A percentile compares a stretch with the other conserved stretches of the same genome.
Evolutionary conservation across 2,329 filamentous ascomycete genomes (phyloP).

Genomic region (Aspergillus alliaceus): DNA sequence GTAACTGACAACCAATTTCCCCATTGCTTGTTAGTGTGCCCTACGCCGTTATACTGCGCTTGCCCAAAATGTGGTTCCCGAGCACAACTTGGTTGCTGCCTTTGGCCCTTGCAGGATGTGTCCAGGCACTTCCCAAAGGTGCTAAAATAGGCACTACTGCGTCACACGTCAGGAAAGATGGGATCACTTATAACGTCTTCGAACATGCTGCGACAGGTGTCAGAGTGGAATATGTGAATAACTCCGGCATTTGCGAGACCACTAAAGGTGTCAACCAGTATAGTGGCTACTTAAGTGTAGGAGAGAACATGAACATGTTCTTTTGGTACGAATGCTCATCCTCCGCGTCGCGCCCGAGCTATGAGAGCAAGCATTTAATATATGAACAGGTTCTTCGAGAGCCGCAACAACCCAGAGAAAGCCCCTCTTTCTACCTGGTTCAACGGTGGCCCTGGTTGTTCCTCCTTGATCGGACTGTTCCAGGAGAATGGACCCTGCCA

Average conservation of each 20-base stretch:
- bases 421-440: conserved; percentile 49
- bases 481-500: conserved; percentile 48
- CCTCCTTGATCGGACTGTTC: conserved; percentile 42
- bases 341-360: not conserved
- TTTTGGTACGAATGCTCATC: conserved; percentile 35
- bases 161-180: conserved; percentile 34
- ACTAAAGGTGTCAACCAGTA: conserved; percentile 53
- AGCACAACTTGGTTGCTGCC: not conserved
- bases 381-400: conserved; percentile 46
- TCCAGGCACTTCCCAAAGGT: not conserved
- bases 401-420: conserved; percentile 44
- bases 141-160: conserved; percentile 1
- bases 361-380: not conserved
- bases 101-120: not conserved
- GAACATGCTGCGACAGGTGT: conserved; percentile 50
- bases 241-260: conserved; percentile 54
- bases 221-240: conserved; percentile 50
- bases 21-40: not conserved
- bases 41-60: not conserved
- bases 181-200: conserved; percentile 48
- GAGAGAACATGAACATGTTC: conserved; percentile 46
- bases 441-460: conserved; percentile 50
- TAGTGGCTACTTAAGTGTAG: conserved; percentile 53
- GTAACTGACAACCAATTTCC: not conserved
- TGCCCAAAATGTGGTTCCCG: not conserved